phyloP scores from a whole-genome alignment of 768 basidiomycete genomes.

The Tulasnella sp. region DNA sequence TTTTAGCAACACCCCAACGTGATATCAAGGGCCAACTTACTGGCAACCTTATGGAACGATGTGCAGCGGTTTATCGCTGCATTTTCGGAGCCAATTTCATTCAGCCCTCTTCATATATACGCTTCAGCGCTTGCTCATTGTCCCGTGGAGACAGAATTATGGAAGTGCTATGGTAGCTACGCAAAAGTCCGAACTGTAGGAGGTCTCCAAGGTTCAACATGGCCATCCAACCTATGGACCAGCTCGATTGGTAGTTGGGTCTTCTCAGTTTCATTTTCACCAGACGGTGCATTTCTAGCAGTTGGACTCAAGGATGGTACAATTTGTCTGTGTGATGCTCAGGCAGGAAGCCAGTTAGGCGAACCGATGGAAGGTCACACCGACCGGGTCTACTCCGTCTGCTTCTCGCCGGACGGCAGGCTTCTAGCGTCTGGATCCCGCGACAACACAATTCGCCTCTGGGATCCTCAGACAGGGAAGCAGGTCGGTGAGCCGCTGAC shows the following conservation, averaged over 20 bases:
- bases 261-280: neutral
- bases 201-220: neutral
- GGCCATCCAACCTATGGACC: neutral
- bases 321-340: neutral
- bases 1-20: neutral
- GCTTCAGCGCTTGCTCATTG: neutral
- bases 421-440: no score
- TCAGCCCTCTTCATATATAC: neutral
- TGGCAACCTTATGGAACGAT: neutral
- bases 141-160: neutral
- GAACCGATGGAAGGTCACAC: neutral
- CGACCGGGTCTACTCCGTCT: no score
- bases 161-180: neutral
- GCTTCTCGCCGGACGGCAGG: no score
- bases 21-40: neutral
- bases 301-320: neutral
- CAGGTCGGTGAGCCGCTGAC: no score
- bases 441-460: no score
- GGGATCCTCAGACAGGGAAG: no score
- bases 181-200: neutral
- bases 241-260: neutral
- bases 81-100: neutral
- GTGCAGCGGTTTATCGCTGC: neutral
- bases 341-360: neutral
- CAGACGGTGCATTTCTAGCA: neutral